Percentiles rank a stretch among this genome's conserved stretches.
Evolutionary conservation across 306 rosid genomes (phyloP).

Genomic region (Vigna nakashimae): DNA sequence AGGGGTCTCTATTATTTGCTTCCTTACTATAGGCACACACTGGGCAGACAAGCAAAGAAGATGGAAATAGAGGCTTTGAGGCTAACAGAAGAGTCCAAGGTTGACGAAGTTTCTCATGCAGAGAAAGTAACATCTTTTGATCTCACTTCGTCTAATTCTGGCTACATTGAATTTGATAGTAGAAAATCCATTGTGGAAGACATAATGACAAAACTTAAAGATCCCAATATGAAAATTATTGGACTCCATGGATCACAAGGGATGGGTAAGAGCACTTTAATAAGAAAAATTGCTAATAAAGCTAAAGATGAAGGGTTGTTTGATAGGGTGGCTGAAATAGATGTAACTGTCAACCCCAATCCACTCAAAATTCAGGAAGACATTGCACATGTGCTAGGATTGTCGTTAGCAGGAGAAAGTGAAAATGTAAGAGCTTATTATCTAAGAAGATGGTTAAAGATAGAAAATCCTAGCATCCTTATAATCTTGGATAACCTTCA

Average conservation of each 20-base stretch:
- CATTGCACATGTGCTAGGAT: neutral
- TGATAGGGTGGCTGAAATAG: neutral
- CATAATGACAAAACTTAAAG: neutral
- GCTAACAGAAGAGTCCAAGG: neutral
- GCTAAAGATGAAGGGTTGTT: neutral
- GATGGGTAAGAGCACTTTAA: slow-evolving; percentile 34
- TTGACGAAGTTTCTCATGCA: neutral
- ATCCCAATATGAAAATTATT: slow-evolving; percentile 10
- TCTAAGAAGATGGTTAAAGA: neutral
- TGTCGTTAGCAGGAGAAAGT: neutral
- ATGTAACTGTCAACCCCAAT: neutral
- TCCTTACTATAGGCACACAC: slow-evolving; percentile 15
- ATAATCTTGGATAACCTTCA: slow-evolving; percentile 38
- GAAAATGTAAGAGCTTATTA: neutral
- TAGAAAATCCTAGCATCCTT: slow-evolving; percentile 16
- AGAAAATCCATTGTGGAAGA: neutral
- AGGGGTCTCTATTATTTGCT: neutral
- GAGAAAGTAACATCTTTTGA: neutral
- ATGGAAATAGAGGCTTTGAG: neutral
- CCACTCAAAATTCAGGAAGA: slow-evolving; percentile 2
- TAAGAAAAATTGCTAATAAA: neutral
- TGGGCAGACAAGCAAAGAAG: slow-evolving; percentile 26
- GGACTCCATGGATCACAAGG: slow-evolving; percentile 26
- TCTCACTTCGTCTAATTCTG: neutral
- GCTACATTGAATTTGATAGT: neutral